Base-by-base conservation (phyloP, 805 yeast species). In the Vanderwaltozyma verrucispora region DNA sequence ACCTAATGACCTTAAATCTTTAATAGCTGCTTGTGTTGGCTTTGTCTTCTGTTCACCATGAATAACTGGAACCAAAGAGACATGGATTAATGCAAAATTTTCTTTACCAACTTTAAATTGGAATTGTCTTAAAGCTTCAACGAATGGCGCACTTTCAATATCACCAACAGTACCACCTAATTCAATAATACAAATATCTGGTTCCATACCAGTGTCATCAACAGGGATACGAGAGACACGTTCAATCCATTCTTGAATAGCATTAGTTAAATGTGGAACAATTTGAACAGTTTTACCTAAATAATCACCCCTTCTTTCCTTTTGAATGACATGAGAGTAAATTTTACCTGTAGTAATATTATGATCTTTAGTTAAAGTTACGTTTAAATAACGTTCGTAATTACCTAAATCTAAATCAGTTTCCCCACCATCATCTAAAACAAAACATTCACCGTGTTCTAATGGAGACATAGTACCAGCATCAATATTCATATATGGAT, bases 391-490 rank as follows among this genome's bases (percentile, higher is more conserved):
- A 58, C 99, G 79, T 69, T 92, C 99, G 64, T 92, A 92, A 67
- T 92, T 92, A 60, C 99, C 99, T 50, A 92, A 71, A 67, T 92
- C 99, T 59, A 92, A 74, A 67, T 92, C 99, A 33, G 89, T 95
- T 67, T 92, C 99, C 53, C 98, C 99, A 62, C 99, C 99, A 60
- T 92, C 99, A 62, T 89, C 84, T 56, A 92, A 72, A 37, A 92
- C 97, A 60, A 92, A 92, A 60, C 95, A 95, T 65, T 92, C 99
- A 52, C 99, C 98, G 60, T 92, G 99, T 64, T 92, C 99, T 58
- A 92, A 70, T 17, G 99, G 99, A 30, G 96, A 85, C 99, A 92
- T 92, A 32, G 99, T 92, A 53, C 99, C 99, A 28, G 99, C 99
- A 68, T 92, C 99, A 50, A 92, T 86, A 67, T 92, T 92, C 94